Conservation (phyloP, 352 stramenopile genomes). For the Globisporangium polare region DNA sequence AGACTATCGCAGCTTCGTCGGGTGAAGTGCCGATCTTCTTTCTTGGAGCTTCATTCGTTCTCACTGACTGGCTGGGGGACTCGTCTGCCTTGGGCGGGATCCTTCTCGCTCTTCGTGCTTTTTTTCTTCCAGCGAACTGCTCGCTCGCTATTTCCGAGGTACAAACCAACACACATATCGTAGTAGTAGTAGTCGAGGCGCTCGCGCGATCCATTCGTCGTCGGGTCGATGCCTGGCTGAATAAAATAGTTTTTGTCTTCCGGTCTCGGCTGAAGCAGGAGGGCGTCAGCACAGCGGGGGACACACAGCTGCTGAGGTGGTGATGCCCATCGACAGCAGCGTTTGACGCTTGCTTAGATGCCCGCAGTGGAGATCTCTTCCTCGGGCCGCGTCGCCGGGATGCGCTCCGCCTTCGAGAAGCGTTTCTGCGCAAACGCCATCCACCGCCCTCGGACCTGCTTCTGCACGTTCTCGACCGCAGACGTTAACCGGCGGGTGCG, state of each 20-base stretch:
- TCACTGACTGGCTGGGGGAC: not conserved
- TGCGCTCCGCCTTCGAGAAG: conserved; percentile 26
- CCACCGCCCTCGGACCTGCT: conserved; percentile 42
- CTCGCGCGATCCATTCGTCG: conserved; percentile 6
- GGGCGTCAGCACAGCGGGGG: not conserved
- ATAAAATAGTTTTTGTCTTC: conserved; percentile 19
- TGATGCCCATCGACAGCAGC: not conserved
- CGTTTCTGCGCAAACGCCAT: conserved; percentile 37
- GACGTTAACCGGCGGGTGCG: conserved; percentile 34
- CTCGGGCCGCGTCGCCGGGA: conserved; percentile 31
- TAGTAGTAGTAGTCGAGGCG: conserved; percentile 1
- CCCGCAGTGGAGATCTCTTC: conserved; percentile 48
- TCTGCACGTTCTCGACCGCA: conserved; percentile 49
- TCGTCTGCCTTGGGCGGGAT: not conserved
- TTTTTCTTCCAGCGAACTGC: conserved; percentile 6
- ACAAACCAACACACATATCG: conserved; percentile 6
- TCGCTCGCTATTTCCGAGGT: conserved; percentile 3
- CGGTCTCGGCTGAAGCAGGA: not conserved
- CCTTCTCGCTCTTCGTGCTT: conserved; percentile 4
- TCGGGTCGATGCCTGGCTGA: conserved; percentile 9
- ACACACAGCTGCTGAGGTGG: not conserved
- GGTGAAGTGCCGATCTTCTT: not conserved
- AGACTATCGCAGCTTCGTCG: not conserved
- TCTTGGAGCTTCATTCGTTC: not conserved
- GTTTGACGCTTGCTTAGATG: conserved; percentile 26